Conservation (phyloP, 139 green algal species). For the Penium margaritaceum region DNA sequence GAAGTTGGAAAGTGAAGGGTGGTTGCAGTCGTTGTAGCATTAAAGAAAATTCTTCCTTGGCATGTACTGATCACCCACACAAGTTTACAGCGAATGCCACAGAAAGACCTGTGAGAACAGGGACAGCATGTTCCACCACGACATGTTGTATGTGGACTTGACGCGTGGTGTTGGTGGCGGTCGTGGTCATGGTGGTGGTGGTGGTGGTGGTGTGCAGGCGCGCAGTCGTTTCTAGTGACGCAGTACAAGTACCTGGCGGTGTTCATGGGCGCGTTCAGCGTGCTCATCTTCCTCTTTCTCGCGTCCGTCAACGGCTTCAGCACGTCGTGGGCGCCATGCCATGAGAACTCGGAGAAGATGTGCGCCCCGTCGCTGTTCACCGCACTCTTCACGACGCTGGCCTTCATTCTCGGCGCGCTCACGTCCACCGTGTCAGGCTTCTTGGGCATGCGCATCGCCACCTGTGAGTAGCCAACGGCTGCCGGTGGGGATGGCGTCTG, state of each 20-base stretch:
- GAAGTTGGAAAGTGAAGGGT: too few species aligned
- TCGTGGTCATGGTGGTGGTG: too few species aligned
- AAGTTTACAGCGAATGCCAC: too few species aligned
- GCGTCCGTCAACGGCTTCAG: slow-evolving; percentile 43
- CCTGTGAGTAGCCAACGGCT: slow-evolving; percentile 47
- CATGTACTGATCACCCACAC: background rate
- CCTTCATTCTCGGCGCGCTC: slow-evolving; percentile 80
- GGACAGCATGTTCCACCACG: too few species aligned
- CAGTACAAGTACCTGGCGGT: slow-evolving; percentile 77
- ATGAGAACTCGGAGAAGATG: too few species aligned
- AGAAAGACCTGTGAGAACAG: too few species aligned
- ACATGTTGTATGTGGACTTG: background rate
- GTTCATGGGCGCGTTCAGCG: slow-evolving; percentile 68
- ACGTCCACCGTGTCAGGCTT: slow-evolving; percentile 89
- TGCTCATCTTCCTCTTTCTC: slow-evolving; percentile 89
- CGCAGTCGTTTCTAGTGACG: slow-evolving; percentile 80
- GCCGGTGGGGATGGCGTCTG: too few species aligned
- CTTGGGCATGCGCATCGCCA: slow-evolving; percentile 94
- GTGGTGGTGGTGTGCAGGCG: too few species aligned
- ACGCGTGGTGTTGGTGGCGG: background rate
- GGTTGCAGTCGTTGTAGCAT: too few species aligned
- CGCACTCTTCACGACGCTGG: slow-evolving; percentile 70
- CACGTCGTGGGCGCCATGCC: too few species aligned
- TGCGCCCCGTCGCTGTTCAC: slow-evolving; percentile 5
- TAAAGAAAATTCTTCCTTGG: background rate